These are phyloP conservation scores for Angomonas deanei DNA, from an alignment of 208 protist genomes.

Conservation along the genomic window DNA sequence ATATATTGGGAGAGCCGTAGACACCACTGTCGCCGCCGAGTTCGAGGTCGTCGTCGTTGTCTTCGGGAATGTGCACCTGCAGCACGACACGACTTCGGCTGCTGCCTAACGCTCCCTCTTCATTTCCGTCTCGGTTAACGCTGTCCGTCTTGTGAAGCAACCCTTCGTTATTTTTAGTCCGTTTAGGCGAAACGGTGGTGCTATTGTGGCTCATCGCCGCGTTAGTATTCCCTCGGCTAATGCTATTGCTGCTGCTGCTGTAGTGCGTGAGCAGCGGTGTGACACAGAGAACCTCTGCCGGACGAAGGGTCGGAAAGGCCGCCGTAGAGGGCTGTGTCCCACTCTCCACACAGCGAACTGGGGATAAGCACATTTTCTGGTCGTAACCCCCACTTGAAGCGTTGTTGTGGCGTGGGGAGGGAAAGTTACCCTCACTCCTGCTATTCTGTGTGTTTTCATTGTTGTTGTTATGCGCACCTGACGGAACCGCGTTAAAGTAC, in stretches of 20 bases:
- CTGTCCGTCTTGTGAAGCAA: no score
- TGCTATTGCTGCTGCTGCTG: neutral
- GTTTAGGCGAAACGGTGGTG: no score
- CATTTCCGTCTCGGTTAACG: no score
- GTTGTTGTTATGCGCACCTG: neutral
- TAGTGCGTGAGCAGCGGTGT: neutral
- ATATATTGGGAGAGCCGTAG: neutral
- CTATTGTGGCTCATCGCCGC: no score
- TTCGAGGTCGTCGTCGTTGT: neutral
- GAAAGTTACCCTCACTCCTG: no score
- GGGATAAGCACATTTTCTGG: neutral
- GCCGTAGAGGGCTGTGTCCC: neutral
- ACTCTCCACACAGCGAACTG: neutral
- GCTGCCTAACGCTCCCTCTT: no score
- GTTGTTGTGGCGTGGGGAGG: neutral
- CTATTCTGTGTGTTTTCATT: neutral
- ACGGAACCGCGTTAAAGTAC: neutral
- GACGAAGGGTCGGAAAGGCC: neutral
- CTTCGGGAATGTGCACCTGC: neutral
- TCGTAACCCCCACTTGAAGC: neutral
- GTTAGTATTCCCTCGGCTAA: neutral
- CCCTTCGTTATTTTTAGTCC: no score
- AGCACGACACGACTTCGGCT: no score
- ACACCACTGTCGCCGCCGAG: slow-evolving; percentile 1
- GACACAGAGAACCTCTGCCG: neutral